Percentiles rank a stretch among this genome's conserved stretches.
Conservation (phyloP, 1,284 basidiomycete genomes). For the Ceratobasidium sp. region DNA sequence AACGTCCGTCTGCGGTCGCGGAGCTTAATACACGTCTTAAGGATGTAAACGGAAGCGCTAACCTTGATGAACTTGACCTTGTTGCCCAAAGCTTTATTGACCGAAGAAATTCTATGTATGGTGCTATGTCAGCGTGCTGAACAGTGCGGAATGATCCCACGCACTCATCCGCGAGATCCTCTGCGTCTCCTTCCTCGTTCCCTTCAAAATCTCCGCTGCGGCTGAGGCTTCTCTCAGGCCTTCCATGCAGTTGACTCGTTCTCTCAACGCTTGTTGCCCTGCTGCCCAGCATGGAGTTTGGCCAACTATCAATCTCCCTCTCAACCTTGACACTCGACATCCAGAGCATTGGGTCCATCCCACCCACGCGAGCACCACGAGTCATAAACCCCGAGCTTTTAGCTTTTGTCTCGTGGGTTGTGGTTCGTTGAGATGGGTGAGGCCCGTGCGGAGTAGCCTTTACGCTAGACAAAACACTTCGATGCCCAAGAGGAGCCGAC, state of each 20-base stretch:
- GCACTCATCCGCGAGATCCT: constrained; percentile 84
- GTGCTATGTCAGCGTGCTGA: not conserved
- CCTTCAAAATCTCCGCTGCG: constrained; percentile 28
- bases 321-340: constrained; percentile 75
- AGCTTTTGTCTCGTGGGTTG: constrained; percentile 30
- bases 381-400: constrained; percentile 52
- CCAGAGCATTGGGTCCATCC: constrained; percentile 78
- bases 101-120: constrained; percentile 75
- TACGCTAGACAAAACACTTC: constrained; percentile 45
- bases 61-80: constrained; percentile 90
- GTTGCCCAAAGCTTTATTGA: constrained; percentile 76
- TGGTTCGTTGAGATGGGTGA: constrained; percentile 14
- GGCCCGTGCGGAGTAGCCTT: constrained; percentile 28
- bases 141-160: constrained; percentile 51
- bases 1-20: constrained; percentile 76
- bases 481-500: constrained; percentile 47
- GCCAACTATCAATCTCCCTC: constrained; percentile 64
- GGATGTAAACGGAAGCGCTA: constrained; percentile 42
- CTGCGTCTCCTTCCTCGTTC: constrained; percentile 56
- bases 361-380: constrained; percentile 68
- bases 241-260: constrained; percentile 50
- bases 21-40: not conserved
- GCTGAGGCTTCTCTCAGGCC: constrained; percentile 55
- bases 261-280: constrained; percentile 54
- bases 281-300: constrained; percentile 60